Evolutionary conservation across 768 basidiomycete genomes (phyloP), one percentile per base, ranked within the genome.

Genomic region (Floccularia luteovirens): DNA sequence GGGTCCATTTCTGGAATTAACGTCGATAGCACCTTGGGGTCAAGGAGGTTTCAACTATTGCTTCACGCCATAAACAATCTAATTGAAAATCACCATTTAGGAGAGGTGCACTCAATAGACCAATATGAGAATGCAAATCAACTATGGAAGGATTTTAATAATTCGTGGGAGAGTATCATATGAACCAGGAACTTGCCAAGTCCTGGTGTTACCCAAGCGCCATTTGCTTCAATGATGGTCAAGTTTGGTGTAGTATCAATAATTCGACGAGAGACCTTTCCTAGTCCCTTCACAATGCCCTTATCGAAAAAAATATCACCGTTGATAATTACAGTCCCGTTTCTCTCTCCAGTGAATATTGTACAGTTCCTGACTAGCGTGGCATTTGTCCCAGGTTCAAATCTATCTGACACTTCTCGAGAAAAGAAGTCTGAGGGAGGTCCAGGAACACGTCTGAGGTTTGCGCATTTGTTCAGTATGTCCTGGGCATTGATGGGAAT

Each of bases 51-150:
- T 8, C 8, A 14, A 28, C 27, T 28, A 14, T 14, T 28, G 10
- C 27, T 14, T 8, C 14, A 28, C n/a, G n/a, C n/a, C n/a, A n/a
- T n/a, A n/a, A n/a, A n/a, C n/a, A n/a, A n/a, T n/a, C n/a, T n/a
- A n/a, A n/a, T 30, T 14, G 7, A 12, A 10, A 35, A 46, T 24
- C 36, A 68, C 59, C 71, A 42, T 54, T 69, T 72, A 45, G 49
- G 33, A 53, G 77, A 57, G 92, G 92, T 11, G 71, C 53, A 31
- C 81, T 77, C 46, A 74, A 57, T 4, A 93, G 63, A 2, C 89
- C 92, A 30, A 91, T 59, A 54, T 92, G 90, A 3, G 88, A 87
- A 57, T 90, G 79, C 48, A 86, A 58, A 51, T 88, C 83, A 22
- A 87, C 79, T 77, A 33, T 31, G 23, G 20, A 34, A 25, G 30